These are phyloP conservation scores for Penicillium expansum DNA, from an alignment of 2,329 filamentous ascomycete genomes.

Conservation along the genomic window DNA sequence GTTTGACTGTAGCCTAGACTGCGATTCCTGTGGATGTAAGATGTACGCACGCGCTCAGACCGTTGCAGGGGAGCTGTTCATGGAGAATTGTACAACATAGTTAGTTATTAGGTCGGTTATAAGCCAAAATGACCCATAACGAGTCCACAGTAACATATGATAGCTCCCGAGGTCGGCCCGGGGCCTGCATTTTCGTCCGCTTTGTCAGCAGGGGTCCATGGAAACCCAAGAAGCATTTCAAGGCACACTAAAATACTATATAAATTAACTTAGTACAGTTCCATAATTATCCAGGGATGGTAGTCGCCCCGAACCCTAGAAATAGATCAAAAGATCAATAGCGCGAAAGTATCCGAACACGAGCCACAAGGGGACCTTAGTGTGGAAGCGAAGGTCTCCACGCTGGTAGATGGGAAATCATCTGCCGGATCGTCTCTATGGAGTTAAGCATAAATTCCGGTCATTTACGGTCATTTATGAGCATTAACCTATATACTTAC, in stretches of 20 bases:
- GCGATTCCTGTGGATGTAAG: neutral
- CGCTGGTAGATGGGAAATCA: neutral
- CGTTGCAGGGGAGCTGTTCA: neutral
- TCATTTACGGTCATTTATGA: conserved; percentile 3
- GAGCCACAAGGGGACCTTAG: neutral
- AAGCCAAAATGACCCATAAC: neutral
- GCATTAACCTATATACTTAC: conserved; percentile 2
- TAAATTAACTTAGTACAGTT: neutral
- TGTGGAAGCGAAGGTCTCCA: neutral
- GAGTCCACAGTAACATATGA: neutral
- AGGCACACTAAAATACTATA: neutral
- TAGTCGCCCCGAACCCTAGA: neutral
- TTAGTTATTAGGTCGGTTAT: neutral
- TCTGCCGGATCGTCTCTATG: conserved; percentile 10
- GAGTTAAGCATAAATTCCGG: conserved; percentile 14
- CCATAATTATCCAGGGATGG: neutral
- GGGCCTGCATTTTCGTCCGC: neutral
- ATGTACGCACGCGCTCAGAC: neutral
- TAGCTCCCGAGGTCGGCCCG: neutral
- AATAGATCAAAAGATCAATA: conserved; percentile 7
- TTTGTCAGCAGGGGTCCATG: neutral
- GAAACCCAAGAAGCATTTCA: neutral
- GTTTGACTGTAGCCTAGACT: neutral
- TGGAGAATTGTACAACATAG: neutral
- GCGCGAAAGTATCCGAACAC: neutral